These are phyloP conservation scores for Phytophthora cactorum DNA, from an alignment of 352 stramenopile species.

Conservation along the genomic window DNA sequence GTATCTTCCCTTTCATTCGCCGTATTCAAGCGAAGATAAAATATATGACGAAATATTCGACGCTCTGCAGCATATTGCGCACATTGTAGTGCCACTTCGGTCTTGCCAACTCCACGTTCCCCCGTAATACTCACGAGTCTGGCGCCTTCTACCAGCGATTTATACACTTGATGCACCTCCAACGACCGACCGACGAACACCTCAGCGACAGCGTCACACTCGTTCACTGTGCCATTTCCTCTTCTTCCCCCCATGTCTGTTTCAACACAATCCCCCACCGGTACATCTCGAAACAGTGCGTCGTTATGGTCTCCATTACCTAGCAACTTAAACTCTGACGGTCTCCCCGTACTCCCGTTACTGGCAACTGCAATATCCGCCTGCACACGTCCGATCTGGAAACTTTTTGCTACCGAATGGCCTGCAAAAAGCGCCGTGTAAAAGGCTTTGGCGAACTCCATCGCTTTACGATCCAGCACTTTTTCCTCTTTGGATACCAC, in stretches of 20 bases:
- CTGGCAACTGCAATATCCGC: slow-evolving; percentile 69
- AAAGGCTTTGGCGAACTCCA: slow-evolving; percentile 90
- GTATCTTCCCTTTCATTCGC: slow-evolving; percentile 30
- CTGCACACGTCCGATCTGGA: slow-evolving; percentile 86
- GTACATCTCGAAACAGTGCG: slow-evolving; percentile 69
- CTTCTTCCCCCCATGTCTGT: slow-evolving; percentile 50
- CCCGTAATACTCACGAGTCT: slow-evolving; percentile 79
- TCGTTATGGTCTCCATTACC: slow-evolving; percentile 80
- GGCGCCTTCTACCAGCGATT: slow-evolving; percentile 77
- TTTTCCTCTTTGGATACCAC: slow-evolving; percentile 89
- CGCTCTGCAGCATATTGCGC: slow-evolving; percentile 82
- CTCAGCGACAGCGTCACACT: slow-evolving; percentile 78
- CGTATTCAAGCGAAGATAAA: slow-evolving; percentile 57
- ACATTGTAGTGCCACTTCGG: slow-evolving; percentile 75
- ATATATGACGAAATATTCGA: slow-evolving; percentile 74
- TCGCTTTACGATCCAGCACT: slow-evolving; percentile 87
- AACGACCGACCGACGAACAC: slow-evolving; percentile 80
- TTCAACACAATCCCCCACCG: slow-evolving; percentile 60
- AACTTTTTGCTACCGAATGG: slow-evolving; percentile 77
- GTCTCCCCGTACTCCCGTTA: slow-evolving; percentile 15
- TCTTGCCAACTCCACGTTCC: slow-evolving; percentile 81
- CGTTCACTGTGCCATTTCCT: slow-evolving; percentile 52
- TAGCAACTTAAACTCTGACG: slow-evolving; percentile 84
- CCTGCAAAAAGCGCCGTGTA: slow-evolving; percentile 87
- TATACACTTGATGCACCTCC: slow-evolving; percentile 83